Base-by-base conservation (phyloP, 2,329 filamentous ascomycete genomes). In the Ilyonectria sp. region DNA sequence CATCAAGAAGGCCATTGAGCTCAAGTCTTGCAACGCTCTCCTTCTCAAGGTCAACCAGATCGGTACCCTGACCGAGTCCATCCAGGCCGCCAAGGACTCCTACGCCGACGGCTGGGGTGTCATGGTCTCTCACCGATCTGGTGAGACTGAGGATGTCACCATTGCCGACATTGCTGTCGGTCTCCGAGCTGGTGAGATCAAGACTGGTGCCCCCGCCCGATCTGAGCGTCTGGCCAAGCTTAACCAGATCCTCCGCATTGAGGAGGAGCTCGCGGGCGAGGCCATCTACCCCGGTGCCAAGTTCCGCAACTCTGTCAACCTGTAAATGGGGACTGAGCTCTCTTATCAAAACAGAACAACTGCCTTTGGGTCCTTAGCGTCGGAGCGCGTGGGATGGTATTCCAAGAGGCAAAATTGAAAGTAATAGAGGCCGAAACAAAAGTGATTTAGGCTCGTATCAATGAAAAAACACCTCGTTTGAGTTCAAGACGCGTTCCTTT, bases 41-140 rank as follows among this genome's bases (percentile, higher is more conserved):
- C 91, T 99, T 71, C 94, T 99, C 82, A 99, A 99, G 93, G 95
- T 99, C 85, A 99, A 99, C 93, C 96, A 99, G 90, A 99, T 99
- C 79, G 96, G 96, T 86, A 98, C 96, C 76, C 91, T 99, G 80
- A 97, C 94, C 77, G 96, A 99, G 90, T 97, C 96, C 68, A 98
- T 98, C 86, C 95, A 98, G 89, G 96, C 96, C 63, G 95, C 96
- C 83, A 98, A 98, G 91, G 96, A 98, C 87, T 97, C 95, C 58
- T 98, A 96, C 83, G 93, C 92, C 76, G 95, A 94, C 78, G 91
- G 90, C 83, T 99, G 96, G 96, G 95, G 95, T 83, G 95, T 99
- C 87, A 98, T 99, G 96, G 96, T 99, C 74, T 98, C 96, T 75
- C 96, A 99, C 90, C 93, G 96, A 79, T 99, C 96, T 71, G 96